phyloP scores from a whole-genome alignment of 306 rosid species.

The Malus sieversii region DNA sequence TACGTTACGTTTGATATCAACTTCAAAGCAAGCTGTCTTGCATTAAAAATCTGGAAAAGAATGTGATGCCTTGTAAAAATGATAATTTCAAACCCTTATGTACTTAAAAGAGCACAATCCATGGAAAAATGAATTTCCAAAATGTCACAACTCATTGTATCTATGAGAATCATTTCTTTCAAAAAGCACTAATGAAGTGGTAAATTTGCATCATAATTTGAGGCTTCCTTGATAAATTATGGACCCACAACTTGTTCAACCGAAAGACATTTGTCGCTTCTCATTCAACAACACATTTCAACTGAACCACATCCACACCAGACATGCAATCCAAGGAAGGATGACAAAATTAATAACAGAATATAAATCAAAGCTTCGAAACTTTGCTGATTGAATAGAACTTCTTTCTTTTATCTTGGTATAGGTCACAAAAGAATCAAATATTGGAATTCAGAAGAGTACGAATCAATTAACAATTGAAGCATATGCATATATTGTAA shows the following conservation, averaged over 20 bases:
- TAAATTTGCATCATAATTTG: background rate
- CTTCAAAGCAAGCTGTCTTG: slow-evolving; percentile 93
- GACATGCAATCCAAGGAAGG: too few species aligned
- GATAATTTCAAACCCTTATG: background rate
- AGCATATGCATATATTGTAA: too few species aligned
- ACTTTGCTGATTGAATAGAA: too few species aligned
- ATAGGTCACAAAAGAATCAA: too few species aligned
- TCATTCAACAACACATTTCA: background rate
- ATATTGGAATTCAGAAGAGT: too few species aligned
- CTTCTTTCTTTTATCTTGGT: too few species aligned
- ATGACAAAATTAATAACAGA: too few species aligned
- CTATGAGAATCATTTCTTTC: background rate
- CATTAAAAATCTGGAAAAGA: slow-evolving; percentile 67
- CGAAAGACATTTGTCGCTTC: background rate
- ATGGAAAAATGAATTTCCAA: background rate
- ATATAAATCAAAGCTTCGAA: too few species aligned
- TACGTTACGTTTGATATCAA: slow-evolving; percentile 89
- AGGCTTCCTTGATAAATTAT: background rate
- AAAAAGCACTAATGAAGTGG: background rate
- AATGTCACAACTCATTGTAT: background rate
- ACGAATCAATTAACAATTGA: too few species aligned
- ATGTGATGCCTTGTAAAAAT: background rate
- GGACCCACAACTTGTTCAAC: background rate
- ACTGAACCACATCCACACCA: too few species aligned
- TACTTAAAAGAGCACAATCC: background rate